Percentiles rank a stretch among this genome's conserved stretches.
These are phyloP conservation scores for Aureobasidium sp. DNA, from an alignment of 2,329 filamentous ascomycete species.

Conservation along the genomic window DNA sequence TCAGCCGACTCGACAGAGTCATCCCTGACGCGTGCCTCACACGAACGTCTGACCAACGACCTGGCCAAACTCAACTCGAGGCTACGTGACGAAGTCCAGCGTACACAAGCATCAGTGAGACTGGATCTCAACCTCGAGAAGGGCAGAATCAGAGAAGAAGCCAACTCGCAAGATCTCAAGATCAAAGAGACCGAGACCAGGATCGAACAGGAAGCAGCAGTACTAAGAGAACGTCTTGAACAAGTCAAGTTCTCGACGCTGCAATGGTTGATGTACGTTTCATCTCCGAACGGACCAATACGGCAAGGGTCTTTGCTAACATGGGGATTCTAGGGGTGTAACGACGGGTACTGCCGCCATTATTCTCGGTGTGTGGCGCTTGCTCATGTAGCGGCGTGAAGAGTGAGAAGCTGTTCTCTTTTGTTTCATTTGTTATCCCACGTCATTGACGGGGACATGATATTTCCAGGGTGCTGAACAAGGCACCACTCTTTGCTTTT, in stretches of 20 bases:
- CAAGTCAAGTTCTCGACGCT: constrained; percentile 96
- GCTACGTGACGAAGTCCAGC: constrained; percentile 84
- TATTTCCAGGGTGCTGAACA: background rate
- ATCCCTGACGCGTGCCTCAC: constrained; percentile 75
- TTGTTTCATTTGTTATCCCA: constrained; percentile 2
- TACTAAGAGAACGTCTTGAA: constrained; percentile 82
- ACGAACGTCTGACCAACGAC: constrained; percentile 90
- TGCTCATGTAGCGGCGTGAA: constrained; percentile 45
- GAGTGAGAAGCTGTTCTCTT: background rate
- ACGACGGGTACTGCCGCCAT: constrained; percentile 58
- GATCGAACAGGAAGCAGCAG: constrained; percentile 95
- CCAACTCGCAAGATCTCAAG: constrained; percentile 92
- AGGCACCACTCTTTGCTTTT: background rate
- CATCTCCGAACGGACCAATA: background rate
- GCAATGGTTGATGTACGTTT: constrained; percentile 91
- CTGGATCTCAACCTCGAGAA: constrained; percentile 95
- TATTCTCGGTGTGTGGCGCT: constrained; percentile 58
- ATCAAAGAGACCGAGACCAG: constrained; percentile 98
- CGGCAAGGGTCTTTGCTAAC: constrained; percentile 1
- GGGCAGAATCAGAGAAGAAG: constrained; percentile 90
- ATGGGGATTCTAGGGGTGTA: constrained; percentile 41
- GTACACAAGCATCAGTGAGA: constrained; percentile 86
- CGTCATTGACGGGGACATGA: background rate
- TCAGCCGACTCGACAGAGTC: constrained; percentile 87
- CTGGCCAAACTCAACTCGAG: constrained; percentile 86